These are phyloP conservation scores for Fusarium sp. DNA, from an alignment of 2,329 filamentous ascomycete species.

Conservation along the genomic window DNA sequence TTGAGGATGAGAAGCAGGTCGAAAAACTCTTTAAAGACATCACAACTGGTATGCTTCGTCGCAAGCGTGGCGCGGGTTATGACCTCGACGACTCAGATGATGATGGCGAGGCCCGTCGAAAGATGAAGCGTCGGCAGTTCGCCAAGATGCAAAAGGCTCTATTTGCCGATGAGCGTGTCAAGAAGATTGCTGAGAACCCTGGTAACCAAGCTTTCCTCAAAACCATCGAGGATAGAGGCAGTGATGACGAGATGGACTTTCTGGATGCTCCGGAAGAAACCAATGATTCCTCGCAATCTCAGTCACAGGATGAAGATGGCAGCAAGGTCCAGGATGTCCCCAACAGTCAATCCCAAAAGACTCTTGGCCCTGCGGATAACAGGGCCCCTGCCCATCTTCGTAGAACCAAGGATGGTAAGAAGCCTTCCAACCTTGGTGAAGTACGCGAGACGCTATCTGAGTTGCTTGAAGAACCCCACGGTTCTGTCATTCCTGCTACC, in stretches of 20 bases:
- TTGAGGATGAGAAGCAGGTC: constrained; percentile 85
- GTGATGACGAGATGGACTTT: constrained; percentile 82
- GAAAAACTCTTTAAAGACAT: constrained; percentile 94
- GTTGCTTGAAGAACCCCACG: constrained; percentile 76
- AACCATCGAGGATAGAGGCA: constrained; percentile 85
- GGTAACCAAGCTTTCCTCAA: constrained; percentile 91
- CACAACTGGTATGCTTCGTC: constrained; percentile 85
- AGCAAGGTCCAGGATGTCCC: constrained; percentile 54
- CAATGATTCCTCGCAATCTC: constrained; percentile 50
- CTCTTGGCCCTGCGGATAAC: constrained; percentile 55
- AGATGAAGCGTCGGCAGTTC: constrained; percentile 88
- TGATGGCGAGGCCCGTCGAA: constrained; percentile 78
- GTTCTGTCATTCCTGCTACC: constrained; percentile 61
- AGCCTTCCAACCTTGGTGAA: constrained; percentile 80
- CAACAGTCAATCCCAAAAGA: constrained; percentile 62
- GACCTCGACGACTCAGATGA: constrained; percentile 93
- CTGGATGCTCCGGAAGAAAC: constrained; percentile 61
- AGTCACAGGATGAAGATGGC: constrained; percentile 48
- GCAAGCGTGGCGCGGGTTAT: constrained; percentile 83
- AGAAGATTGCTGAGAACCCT: constrained; percentile 88
- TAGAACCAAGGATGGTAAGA: constrained; percentile 70
- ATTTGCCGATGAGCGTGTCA: constrained; percentile 87
- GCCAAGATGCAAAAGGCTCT: constrained; percentile 91
- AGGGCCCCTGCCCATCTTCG: constrained; percentile 70
- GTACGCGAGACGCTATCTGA: constrained; percentile 86